These are phyloP conservation scores for Ceriops decandra DNA, from an alignment of 345 rosid genomes.

Conservation along the genomic window DNA sequence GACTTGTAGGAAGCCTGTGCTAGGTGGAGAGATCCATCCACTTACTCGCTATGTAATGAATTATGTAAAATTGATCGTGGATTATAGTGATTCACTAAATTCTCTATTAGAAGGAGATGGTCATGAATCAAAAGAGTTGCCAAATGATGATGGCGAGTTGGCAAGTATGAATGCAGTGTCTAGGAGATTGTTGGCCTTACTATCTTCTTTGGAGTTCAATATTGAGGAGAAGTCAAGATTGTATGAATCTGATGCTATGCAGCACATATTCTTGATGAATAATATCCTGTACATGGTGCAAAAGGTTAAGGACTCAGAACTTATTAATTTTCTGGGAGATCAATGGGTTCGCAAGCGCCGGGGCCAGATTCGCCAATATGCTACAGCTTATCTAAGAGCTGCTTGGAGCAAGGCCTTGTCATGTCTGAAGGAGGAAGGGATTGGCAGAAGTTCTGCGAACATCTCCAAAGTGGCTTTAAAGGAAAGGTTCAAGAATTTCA, in stretches of 20 bases:
- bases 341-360: slow-evolving; percentile 87
- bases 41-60: slow-evolving; percentile 94
- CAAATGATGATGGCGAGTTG: slow-evolving; percentile 30
- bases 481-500: slow-evolving; percentile 83
- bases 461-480: slow-evolving; percentile 77
- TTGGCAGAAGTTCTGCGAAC: slow-evolving; percentile 62
- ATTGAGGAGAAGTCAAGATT: slow-evolving; percentile 81
- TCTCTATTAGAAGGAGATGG: slow-evolving; percentile 54
- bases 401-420: slow-evolving; percentile 75
- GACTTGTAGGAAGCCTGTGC: slow-evolving; percentile 72
- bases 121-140: slow-evolving; percentile 34
- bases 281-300: slow-evolving; percentile 84
- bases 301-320: slow-evolving; percentile 86
- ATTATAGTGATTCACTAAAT: slow-evolving; percentile 57
- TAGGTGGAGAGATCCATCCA: slow-evolving; percentile 90
- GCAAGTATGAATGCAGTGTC: slow-evolving; percentile 53
- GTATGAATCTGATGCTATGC: slow-evolving; percentile 79
- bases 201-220: slow-evolving; percentile 65
- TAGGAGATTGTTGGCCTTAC: slow-evolving; percentile 51
- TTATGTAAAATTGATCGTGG: slow-evolving; percentile 81
- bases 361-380: slow-evolving; percentile 74
- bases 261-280: slow-evolving; percentile 75
- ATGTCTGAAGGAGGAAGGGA: slow-evolving; percentile 79
- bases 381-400: slow-evolving; percentile 88
- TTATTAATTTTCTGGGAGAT: slow-evolving; percentile 77